These are phyloP conservation scores for Neofusicoccum laricinum DNA, from an alignment of 2,329 filamentous ascomycete species.

Conservation along the genomic window DNA sequence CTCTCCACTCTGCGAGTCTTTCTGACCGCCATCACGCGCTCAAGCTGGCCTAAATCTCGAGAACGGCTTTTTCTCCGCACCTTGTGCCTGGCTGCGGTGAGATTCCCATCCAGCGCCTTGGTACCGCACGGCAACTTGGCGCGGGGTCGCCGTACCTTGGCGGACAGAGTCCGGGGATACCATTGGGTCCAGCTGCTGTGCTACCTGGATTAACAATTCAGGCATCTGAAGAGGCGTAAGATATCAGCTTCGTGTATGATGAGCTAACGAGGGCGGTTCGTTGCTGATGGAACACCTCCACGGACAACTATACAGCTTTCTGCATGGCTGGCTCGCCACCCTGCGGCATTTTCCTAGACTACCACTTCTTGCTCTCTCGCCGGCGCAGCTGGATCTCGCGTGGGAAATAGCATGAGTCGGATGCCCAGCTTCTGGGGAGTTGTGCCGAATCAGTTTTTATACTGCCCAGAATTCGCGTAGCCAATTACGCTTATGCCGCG, in stretches of 20 bases:
- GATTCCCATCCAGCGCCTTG: neutral
- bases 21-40: neutral
- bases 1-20: neutral
- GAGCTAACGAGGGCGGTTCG: neutral
- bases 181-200: neutral
- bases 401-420: neutral
- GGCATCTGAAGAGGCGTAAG: neutral
- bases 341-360: neutral
- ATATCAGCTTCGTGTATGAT: neutral
- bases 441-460: neutral
- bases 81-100: neutral
- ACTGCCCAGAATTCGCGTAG: neutral
- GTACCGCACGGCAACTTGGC: neutral
- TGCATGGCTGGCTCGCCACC: neutral
- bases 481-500: neutral
- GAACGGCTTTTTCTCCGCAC: neutral
- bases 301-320: neutral
- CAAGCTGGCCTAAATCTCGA: neutral
- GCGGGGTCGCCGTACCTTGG: conserved; percentile 4
- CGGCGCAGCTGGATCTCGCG: neutral
- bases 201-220: neutral
- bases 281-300: neutral
- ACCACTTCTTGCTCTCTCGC: neutral
- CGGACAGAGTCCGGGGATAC: neutral
- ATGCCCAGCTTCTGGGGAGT: neutral